Percentiles rank a stretch among this genome's conserved stretches.
phyloP scores from a whole-genome alignment of 139 green algal species.

The Micractinium conductrix region DNA sequence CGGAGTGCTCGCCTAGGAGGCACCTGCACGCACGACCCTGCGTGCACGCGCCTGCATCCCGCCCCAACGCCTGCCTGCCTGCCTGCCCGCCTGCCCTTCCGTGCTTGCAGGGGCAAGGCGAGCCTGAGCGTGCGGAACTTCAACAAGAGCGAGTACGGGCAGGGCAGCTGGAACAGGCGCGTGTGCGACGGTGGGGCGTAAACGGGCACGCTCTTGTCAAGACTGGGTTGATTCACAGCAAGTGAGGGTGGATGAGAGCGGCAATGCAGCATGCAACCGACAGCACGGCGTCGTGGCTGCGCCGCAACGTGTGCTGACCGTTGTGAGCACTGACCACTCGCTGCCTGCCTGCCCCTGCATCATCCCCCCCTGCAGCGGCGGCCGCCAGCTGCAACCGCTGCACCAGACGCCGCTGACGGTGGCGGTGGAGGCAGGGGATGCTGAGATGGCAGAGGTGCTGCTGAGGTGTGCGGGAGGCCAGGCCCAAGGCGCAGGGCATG shows the following conservation, averaged over 20 bases:
- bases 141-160: slow-evolving; percentile 34
- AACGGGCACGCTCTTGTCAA: neutral
- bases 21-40: too few species aligned
- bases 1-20: too few species aligned
- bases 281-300: too few species aligned
- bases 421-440: slow-evolving; percentile 53
- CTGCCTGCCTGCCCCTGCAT: neutral
- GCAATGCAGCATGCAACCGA: too few species aligned
- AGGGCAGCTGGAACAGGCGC: slow-evolving; percentile 56
- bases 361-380: slow-evolving; percentile 10
- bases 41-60: too few species aligned
- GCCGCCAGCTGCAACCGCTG: slow-evolving; percentile 49
- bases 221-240: neutral
- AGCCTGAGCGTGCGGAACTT: slow-evolving; percentile 26
- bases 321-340: neutral
- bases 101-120: neutral
- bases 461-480: slow-evolving; percentile 19
- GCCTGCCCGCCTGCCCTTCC: too few species aligned
- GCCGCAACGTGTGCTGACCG: neutral
- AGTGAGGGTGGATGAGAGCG: too few species aligned
- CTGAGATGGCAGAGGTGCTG: slow-evolving; percentile 23
- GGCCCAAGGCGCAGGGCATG: too few species aligned
- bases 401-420: slow-evolving; percentile 59
- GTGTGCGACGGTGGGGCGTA: neutral
- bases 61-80: too few species aligned